These are phyloP conservation scores for Aspergillus nomiae DNA, from an alignment of 2,329 filamentous ascomycete species.

Conservation along the genomic window DNA sequence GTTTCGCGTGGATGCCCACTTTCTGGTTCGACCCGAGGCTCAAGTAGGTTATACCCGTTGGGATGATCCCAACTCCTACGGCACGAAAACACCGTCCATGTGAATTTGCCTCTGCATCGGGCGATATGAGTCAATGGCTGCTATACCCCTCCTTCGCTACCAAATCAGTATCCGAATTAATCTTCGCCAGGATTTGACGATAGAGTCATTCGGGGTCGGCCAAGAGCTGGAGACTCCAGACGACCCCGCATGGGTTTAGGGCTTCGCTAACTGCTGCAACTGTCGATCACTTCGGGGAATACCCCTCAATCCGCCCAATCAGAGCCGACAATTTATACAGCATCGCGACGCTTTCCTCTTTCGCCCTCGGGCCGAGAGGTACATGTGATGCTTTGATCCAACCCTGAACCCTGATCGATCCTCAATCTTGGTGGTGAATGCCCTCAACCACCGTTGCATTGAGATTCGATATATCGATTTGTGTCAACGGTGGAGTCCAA, in stretches of 20 bases:
- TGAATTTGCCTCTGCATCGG: neutral
- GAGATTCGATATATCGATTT: neutral
- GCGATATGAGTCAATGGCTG: neutral
- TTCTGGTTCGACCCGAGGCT: neutral
- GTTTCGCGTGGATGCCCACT: neutral
- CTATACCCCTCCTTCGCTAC: neutral
- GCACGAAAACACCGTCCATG: neutral
- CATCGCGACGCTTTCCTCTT: neutral
- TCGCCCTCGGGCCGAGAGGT: constrained; percentile 9
- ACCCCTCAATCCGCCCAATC: neutral
- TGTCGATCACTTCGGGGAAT: constrained; percentile 9
- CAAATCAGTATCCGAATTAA: neutral
- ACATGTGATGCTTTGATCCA: constrained; percentile 20
- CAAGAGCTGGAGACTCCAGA: constrained; percentile 5
- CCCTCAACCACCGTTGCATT: neutral
- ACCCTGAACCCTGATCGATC: neutral
- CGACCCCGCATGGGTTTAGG: constrained; percentile 9
- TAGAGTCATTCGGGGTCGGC: neutral
- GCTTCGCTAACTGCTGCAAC: constrained; percentile 1
- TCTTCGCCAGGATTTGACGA: neutral
- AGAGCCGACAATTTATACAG: constrained; percentile 1
- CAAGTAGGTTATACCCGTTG: neutral
- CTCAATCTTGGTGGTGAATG: neutral
- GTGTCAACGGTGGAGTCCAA: neutral
- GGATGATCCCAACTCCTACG: neutral